Evolutionary conservation across 1,139 yeast genomes (phyloP), one percentile per base, ranked within the genome.

Genomic region (Saccharomycopsis hybrid): DNA sequence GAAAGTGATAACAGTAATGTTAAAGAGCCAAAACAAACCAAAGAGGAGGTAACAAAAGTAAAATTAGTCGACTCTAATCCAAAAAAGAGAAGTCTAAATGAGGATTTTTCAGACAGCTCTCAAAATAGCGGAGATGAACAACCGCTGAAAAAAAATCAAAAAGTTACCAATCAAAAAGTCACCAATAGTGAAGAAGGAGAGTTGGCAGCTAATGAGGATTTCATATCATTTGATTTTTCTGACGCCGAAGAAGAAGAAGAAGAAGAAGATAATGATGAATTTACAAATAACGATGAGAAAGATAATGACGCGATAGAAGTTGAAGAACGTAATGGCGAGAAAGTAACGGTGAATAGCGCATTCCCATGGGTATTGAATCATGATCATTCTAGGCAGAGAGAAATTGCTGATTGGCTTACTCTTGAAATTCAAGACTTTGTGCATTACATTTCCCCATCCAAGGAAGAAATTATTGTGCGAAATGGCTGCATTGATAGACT

Each of bases 361-460:
- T 86, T 70, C 58, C 96, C 96, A 0, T 88, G 96, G 96, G 76
- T 88, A 33, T 72, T 80, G 53, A 79, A 82, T 56, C 85, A 81
- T 57, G 87, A 83, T 58, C 92, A 85, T 61, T 80, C 88, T 2
- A 76, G 71, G 48, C 88, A 84, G 62, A 74, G 77, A 60, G 90
- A 85, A 58, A 78, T 88, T 32, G 84, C 90, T 1, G 95, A 86
- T 59, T 87, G 96, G 94, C 72, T 92, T 31, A 85, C 95, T 1
- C 72, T 77, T 68, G 99, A 92, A 63, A 87, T 92, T 60, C 78
- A 77, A 58, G 96, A 89, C 61, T 92, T 90, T 63, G 86, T 87
- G 32, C 78, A 80, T 40, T 92, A 88, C 63, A 82, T 92, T 36
- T 86, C 96, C 0, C 98, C 98, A 0, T 82, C 94, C 1, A 77